These are phyloP conservation scores for Pythium oligandrum DNA, from an alignment of 352 stramenopile genomes.

Conservation along the genomic window DNA sequence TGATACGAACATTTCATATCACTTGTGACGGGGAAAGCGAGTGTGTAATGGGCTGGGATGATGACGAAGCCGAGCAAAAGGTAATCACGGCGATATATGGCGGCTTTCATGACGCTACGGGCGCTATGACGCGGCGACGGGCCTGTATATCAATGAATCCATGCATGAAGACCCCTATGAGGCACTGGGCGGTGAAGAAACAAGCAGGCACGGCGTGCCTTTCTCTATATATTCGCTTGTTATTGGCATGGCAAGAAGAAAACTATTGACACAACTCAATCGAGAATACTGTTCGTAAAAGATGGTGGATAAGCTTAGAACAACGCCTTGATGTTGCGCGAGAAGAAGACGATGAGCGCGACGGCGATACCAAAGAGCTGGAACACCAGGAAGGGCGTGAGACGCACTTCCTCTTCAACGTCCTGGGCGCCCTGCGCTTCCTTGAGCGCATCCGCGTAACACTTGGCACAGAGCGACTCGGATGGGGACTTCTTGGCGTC, in stretches of 20 bases:
- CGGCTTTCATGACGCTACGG: too few relatives aligned
- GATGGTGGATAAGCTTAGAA: conserved; percentile 20
- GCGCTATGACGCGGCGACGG: too few relatives aligned
- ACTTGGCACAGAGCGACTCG: conserved; percentile 36
- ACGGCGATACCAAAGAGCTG: conserved; percentile 57
- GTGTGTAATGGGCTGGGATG: too few relatives aligned
- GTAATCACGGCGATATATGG: too few relatives aligned
- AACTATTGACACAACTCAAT: background rate
- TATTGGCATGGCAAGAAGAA: background rate
- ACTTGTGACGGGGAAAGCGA: too few relatives aligned
- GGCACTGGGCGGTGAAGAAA: too few relatives aligned
- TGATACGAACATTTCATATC: too few relatives aligned
- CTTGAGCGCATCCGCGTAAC: conserved; percentile 20
- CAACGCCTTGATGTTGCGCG: conserved; percentile 61
- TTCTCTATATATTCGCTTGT: too few relatives aligned
- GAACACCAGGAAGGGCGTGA: conserved; percentile 72
- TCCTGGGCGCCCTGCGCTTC: conserved; percentile 13
- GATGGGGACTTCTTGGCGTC: conserved; percentile 8
- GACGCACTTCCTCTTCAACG: conserved; percentile 33
- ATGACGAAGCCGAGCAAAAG: too few relatives aligned
- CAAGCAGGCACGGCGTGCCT: too few relatives aligned
- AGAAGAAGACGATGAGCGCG: conserved; percentile 54
- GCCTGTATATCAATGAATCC: too few relatives aligned
- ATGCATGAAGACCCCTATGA: too few relatives aligned
- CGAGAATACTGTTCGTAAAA: background rate